phyloP scores from a whole-genome alignment of 1,139 yeast genomes.

The Suhomyces wounanorum region DNA sequence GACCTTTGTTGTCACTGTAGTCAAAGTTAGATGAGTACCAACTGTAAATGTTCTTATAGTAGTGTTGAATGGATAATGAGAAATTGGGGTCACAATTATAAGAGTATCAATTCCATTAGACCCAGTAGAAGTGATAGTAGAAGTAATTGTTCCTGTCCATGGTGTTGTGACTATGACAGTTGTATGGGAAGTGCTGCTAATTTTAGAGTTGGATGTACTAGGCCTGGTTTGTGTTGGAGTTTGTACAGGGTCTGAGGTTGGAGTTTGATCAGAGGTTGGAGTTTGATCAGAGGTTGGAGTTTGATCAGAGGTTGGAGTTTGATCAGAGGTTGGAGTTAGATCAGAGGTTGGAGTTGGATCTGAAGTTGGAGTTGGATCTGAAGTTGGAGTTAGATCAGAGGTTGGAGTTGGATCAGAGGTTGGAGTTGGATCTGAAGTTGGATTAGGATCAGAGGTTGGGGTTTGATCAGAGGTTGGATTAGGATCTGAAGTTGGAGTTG shows the following conservation, averaged over 20 bases:
- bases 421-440: too few relatives aligned
- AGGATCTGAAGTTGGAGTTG: neutral
- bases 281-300: neutral
- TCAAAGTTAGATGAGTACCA: neutral
- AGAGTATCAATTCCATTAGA: neutral
- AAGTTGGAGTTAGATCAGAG: too few relatives aligned
- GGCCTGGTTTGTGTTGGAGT: neutral
- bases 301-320: neutral
- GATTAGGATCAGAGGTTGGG: too few relatives aligned
- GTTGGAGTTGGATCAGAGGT: too few relatives aligned
- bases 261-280: neutral
- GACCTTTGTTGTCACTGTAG: neutral
- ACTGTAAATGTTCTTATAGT: neutral
- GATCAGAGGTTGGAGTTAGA: too few relatives aligned
- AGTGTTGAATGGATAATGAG: neutral
- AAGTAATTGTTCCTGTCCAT: neutral
- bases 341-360: too few relatives aligned
- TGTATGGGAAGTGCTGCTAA: neutral
- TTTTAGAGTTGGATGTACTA: neutral
- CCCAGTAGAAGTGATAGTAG: neutral
- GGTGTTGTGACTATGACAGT: neutral
- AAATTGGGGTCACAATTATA: neutral
- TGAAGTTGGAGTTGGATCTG: too few relatives aligned
- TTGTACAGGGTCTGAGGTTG: neutral
- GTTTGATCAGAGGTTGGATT: too few relatives aligned